A percentile compares a stretch with the other conserved stretches of the same genome.
Conservation (phyloP, 163 green algal species). For the Scenedesmus sp. region DNA sequence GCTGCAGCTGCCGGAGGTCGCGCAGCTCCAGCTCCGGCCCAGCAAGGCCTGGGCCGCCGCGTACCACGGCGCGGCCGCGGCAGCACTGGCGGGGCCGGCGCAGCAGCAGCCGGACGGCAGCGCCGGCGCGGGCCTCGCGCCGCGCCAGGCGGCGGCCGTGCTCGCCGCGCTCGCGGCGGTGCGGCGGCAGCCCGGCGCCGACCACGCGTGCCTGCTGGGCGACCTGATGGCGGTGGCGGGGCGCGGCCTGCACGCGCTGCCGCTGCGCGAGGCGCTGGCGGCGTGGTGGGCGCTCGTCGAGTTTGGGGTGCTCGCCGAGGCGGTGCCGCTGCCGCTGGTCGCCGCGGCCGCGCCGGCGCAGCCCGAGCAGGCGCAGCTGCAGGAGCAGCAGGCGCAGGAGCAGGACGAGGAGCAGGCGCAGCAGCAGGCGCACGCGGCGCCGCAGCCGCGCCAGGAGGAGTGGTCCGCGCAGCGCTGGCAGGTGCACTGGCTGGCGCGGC, state of each 20-base stretch:
- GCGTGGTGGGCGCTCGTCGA: conserved; percentile 13
- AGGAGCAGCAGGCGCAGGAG: not conserved
- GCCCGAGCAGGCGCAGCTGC: not conserved
- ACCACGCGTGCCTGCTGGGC: conserved; percentile 23
- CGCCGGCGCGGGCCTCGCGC: too few relatives aligned
- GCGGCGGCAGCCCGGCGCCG: not conserved
- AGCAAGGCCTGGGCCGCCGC: not conserved
- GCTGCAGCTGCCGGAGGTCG: conserved; percentile 2
- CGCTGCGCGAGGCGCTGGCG: not conserved
- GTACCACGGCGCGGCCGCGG: not conserved
- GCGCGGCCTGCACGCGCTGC: conserved; percentile 6
- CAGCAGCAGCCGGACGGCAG: not conserved
- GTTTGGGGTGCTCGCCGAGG: not conserved
- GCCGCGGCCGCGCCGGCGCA: not conserved
- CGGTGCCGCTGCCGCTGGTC: not conserved
- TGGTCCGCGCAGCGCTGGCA: conserved; percentile 1
- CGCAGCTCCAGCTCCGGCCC: not conserved
- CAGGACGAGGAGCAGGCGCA: not conserved
- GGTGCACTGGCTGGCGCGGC: conserved; percentile 18
- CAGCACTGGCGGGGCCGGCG: not conserved
- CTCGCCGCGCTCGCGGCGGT: conserved; percentile 7
- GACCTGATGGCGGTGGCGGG: conserved; percentile 19
- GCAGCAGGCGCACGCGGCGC: not conserved
- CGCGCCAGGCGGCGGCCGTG: conserved; percentile 34
- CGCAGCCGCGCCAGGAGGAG: conserved; percentile 18